Conservation (phyloP, 2,329 filamentous ascomycete genomes). For the Harringtonia lauricola region DNA sequence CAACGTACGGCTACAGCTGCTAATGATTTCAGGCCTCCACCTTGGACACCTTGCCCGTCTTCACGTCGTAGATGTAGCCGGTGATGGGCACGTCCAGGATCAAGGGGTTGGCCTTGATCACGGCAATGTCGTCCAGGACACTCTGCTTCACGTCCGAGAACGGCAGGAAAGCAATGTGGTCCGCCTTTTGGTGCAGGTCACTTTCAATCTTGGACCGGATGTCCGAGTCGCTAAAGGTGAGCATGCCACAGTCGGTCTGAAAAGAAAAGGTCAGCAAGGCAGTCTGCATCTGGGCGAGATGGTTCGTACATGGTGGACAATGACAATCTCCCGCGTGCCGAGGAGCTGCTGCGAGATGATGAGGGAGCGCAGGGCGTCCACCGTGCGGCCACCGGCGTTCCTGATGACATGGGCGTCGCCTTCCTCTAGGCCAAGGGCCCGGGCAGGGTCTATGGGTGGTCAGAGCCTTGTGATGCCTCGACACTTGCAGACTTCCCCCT, state of each 20-base stretch:
- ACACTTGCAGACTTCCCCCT: too few species aligned
- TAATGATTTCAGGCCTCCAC: background rate
- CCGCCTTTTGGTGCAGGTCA: constrained; percentile 43
- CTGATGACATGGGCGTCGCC: constrained; percentile 73
- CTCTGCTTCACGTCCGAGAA: constrained; percentile 54
- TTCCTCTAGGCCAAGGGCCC: constrained; percentile 59
- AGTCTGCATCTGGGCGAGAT: too few species aligned
- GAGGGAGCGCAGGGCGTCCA: constrained; percentile 64
- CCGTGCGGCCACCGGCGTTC: constrained; percentile 57
- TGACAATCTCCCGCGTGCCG: constrained; percentile 63
- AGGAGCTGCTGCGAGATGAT: constrained; percentile 72
- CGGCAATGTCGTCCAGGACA: constrained; percentile 54
- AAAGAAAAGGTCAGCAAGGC: background rate
- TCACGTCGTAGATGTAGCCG: constrained; percentile 47
- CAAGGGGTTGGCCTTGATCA: constrained; percentile 48
- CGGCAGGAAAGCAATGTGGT: constrained; percentile 46
- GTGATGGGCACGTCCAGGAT: constrained; percentile 52
- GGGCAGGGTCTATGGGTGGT: constrained; percentile 51
- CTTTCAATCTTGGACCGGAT: constrained; percentile 41
- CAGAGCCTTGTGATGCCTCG: too few species aligned
- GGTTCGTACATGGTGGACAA: constrained; percentile 49
- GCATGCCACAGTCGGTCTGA: constrained; percentile 60
- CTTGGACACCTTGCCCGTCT: constrained; percentile 7
- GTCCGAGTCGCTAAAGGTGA: constrained; percentile 51
- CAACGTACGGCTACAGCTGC: too few species aligned